Evolutionary conservation across 805 yeast species (phyloP), one percentile per base, ranked within the genome.

Genomic region (Cephaloascus albidus): DNA sequence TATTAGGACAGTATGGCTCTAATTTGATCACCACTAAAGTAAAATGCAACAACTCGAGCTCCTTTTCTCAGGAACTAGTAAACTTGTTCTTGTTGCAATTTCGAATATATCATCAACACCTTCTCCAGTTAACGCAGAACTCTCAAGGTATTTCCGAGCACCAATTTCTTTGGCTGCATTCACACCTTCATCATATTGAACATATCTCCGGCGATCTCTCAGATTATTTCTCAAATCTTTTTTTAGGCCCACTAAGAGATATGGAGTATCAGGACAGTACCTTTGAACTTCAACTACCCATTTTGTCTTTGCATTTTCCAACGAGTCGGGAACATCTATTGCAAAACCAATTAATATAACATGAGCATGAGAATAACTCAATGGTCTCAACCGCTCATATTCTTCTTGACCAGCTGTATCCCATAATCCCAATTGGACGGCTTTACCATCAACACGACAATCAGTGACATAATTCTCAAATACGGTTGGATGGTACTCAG

Each of bases 341-440:
- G 96, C 86, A 61, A 85, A 89, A 0, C 90, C 96, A 39, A 88
- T 81, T 40, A 88, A 63, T 38, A 89, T 81, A 40, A 85, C 84
- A 57, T 89, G 85, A 2, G 96, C 94, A 50, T 85, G 82, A 10
- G 89, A 76, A 53, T 89, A 89, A 18, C 95, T 83, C 46, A 89
- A 65, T 1, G 96, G 96, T 44, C 96, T 74, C 42, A 89, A 65
- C 43, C 96, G 65, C 55, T 88, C 96, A 55, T 88, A 88, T 60
- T 88, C 97, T 63, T 88, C 97, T 61, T 88, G 96, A 2, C 97
- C 97, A 3, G 97, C 96, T 1, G 96, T 88, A 56, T 88, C 97
- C 96, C 97, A 88, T 19, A 88, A 62, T 2, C 95, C 89, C 40
- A 88, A 61, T 45, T 87, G 82, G 3, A 88, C 95, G 14, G 93